phyloP scores from a whole-genome alignment of 305 asterid species.

The Vinca major region DNA sequence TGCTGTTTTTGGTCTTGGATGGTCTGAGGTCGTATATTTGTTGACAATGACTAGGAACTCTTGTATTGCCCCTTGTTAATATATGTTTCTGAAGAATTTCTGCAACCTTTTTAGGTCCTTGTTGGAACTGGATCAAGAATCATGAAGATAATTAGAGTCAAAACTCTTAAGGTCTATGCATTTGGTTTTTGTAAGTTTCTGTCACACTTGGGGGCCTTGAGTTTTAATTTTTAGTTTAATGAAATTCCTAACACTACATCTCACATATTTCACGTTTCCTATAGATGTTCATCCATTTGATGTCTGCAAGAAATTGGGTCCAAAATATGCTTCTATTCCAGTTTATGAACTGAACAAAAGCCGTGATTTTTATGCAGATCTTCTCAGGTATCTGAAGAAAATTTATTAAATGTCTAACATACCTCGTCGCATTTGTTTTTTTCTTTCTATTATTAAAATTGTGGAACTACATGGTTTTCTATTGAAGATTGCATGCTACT shows the following conservation, averaged over 20 bases:
- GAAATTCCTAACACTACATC: conserved; percentile 6
- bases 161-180: conserved; percentile 83
- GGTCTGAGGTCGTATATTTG: neutral
- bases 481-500: neutral
- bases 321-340: conserved; percentile 68
- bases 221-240: conserved; percentile 8
- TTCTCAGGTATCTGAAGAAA: conserved; percentile 55
- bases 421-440: neutral
- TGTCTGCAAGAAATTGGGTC: conserved; percentile 82
- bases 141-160: conserved; percentile 72
- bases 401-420: conserved; percentile 10
- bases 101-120: conserved; percentile 52
- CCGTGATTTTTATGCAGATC: conserved; percentile 70
- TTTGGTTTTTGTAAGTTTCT: conserved; percentile 88
- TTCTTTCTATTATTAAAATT: neutral
- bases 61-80: neutral
- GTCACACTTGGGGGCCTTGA: conserved; percentile 11
- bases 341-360: conserved; percentile 55
- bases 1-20: neutral
- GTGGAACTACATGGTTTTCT: neutral
- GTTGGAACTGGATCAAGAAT: conserved; percentile 96
- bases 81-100: neutral
- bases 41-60: neutral
- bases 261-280: conserved; percentile 21
- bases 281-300: conserved; percentile 91